Conservation (phyloP, 2,329 filamentous ascomycete genomes). For the Trichoderma afroharzianum region DNA sequence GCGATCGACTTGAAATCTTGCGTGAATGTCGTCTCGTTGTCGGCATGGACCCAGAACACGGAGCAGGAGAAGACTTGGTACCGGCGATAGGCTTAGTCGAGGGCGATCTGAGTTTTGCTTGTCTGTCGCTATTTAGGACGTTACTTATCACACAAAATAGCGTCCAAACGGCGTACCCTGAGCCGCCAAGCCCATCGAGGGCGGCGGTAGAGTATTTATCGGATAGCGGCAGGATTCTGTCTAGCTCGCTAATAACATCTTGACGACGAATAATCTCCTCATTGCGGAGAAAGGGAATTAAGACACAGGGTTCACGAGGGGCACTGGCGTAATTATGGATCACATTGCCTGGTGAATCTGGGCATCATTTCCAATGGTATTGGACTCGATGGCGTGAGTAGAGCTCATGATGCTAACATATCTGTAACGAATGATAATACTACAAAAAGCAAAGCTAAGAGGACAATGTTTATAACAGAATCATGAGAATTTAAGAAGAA, state of each 20-base stretch:
- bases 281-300: not conserved
- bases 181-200: slow-evolving; percentile 9
- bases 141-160: too few species aligned
- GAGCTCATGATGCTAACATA: not conserved
- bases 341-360: not conserved
- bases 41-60: slow-evolving; percentile 38
- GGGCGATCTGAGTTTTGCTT: slow-evolving; percentile 38
- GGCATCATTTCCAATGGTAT: not conserved
- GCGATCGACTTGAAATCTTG: slow-evolving; percentile 32
- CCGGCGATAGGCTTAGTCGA: slow-evolving; percentile 33
- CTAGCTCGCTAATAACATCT: slow-evolving; percentile 13
- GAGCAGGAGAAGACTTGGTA: slow-evolving; percentile 24
- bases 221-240: not conserved
- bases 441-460: not conserved
- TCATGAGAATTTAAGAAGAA: not conserved
- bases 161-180: not conserved
- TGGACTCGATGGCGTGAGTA: not conserved
- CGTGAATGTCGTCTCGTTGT: slow-evolving; percentile 30
- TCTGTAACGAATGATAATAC: not conserved
- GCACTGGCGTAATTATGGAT: not conserved
- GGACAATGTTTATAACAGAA: not conserved
- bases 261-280: slow-evolving; percentile 5
- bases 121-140: not conserved
- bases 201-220: not conserved
- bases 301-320: not conserved